Conservation (phyloP, 2,329 filamentous ascomycete genomes). For the Aspergillus tanneri region DNA sequence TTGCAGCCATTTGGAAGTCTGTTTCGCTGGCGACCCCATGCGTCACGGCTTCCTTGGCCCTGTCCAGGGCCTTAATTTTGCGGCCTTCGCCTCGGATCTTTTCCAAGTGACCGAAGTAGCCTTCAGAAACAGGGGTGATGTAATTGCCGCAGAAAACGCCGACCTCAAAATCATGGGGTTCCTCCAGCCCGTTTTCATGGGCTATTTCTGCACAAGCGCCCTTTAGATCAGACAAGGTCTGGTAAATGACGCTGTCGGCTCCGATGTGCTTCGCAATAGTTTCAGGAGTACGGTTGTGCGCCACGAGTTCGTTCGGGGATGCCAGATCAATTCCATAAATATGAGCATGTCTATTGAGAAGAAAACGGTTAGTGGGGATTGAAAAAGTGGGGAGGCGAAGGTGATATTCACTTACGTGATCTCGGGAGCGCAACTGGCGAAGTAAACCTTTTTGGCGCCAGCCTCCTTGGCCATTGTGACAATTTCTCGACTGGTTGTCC, state of each 20-base stretch:
- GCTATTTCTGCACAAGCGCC: slow-evolving; percentile 72
- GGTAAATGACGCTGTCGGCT: slow-evolving; percentile 74
- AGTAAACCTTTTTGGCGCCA: slow-evolving; percentile 77
- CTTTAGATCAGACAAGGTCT: slow-evolving; percentile 75
- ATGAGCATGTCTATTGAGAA: slow-evolving; percentile 68
- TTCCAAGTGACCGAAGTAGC: slow-evolving; percentile 81
- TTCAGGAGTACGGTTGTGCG: slow-evolving; percentile 62
- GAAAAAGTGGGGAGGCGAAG: background rate
- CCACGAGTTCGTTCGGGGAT: slow-evolving; percentile 68
- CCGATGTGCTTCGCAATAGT: slow-evolving; percentile 68
- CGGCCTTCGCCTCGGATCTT: slow-evolving; percentile 67
- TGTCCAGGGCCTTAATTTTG: slow-evolving; percentile 65
- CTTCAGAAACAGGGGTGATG: slow-evolving; percentile 72
- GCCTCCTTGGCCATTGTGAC: slow-evolving; percentile 82
- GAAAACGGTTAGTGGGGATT: slow-evolving; percentile 9
- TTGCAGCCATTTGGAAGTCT: slow-evolving; percentile 62
- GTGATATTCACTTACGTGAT: slow-evolving; percentile 58
- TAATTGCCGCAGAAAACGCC: slow-evolving; percentile 91
- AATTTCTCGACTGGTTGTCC: slow-evolving; percentile 77
- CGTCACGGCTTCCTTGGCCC: slow-evolving; percentile 63
- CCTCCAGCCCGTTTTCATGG: slow-evolving; percentile 52
- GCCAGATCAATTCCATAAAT: slow-evolving; percentile 81
- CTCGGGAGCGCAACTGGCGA: slow-evolving; percentile 77
- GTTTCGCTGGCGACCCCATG: slow-evolving; percentile 60
- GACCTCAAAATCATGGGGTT: slow-evolving; percentile 71